A percentile compares a stretch with the other conserved stretches of the same genome.
Conservation (phyloP, 306 rosid species). For the Sphenostylis stenocarpa region DNA sequence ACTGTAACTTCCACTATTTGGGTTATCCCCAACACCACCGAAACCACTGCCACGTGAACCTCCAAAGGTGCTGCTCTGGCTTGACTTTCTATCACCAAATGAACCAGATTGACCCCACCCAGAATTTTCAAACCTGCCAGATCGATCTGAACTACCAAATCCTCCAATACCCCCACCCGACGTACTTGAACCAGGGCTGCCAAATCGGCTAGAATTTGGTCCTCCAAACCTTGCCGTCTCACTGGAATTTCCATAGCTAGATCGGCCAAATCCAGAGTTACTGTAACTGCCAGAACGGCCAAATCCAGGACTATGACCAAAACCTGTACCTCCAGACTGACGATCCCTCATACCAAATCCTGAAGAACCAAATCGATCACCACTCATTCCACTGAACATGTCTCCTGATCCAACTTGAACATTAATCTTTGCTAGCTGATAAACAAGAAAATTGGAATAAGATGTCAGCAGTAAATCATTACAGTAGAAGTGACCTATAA, state of each 20-base stretch:
- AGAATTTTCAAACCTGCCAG: neutral
- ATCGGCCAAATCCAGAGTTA: constrained; percentile 44
- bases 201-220: constrained; percentile 44
- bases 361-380: constrained; percentile 46
- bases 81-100: constrained; percentile 31
- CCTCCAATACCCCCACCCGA: constrained; percentile 31
- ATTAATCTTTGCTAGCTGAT: constrained; percentile 76
- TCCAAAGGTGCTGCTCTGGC: constrained; percentile 33
- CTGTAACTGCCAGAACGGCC: constrained; percentile 50
- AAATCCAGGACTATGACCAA: constrained; percentile 50
- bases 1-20: constrained; percentile 26
- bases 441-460: constrained; percentile 30
- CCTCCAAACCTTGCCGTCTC: constrained; percentile 36
- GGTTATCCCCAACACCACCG: constrained; percentile 12
- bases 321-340: constrained; percentile 40
- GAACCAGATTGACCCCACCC: constrained; percentile 33
- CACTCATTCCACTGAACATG: constrained; percentile 53
- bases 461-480: constrained; percentile 28
- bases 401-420: constrained; percentile 51
- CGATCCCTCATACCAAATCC: constrained; percentile 52
- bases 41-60: constrained; percentile 27
- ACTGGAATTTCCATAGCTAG: constrained; percentile 46
- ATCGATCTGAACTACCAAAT: constrained; percentile 36
- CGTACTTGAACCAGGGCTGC: constrained; percentile 33
- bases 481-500: neutral